These are phyloP conservation scores for Leishmania tropica DNA, from an alignment of 208 protist genomes.

Conservation along the genomic window DNA sequence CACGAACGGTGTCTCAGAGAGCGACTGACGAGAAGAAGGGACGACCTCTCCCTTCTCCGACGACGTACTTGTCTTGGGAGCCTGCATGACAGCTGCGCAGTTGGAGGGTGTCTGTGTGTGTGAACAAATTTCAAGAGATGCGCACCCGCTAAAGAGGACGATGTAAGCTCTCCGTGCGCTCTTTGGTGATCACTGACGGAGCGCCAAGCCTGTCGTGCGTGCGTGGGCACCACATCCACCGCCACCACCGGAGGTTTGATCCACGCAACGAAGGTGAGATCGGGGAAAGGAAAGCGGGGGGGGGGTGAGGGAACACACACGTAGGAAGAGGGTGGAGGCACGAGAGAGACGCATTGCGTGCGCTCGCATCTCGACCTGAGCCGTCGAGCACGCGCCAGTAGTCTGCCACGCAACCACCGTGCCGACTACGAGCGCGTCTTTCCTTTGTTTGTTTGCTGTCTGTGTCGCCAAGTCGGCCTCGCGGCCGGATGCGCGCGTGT, in stretches of 20 bases:
- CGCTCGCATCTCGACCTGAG: not conserved
- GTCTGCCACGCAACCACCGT: not conserved
- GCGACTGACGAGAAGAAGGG: not conserved
- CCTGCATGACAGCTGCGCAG: conserved; percentile 2
- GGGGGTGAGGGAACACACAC: not conserved
- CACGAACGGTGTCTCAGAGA: conserved; percentile 65
- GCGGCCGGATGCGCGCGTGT: not conserved
- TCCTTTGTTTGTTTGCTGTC: not conserved
- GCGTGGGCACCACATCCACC: too few relatives aligned
- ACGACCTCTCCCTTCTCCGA: not conserved
- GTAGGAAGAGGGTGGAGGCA: not conserved
- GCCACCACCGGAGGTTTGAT: not conserved
- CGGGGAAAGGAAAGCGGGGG: not conserved
- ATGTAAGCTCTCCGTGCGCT: not conserved
- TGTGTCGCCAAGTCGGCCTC: not conserved
- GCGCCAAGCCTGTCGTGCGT: not conserved
- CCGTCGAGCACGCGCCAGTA: not conserved
- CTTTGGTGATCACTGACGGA: not conserved
- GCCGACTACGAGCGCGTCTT: not conserved
- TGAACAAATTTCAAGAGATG: not conserved
- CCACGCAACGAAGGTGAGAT: not conserved
- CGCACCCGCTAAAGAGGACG: not conserved
- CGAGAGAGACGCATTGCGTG: not conserved
- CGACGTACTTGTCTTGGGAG: not conserved
- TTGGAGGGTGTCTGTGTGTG: not conserved